Base-by-base conservation (phyloP, 208 protist species). In the Leishmania tropica region DNA sequence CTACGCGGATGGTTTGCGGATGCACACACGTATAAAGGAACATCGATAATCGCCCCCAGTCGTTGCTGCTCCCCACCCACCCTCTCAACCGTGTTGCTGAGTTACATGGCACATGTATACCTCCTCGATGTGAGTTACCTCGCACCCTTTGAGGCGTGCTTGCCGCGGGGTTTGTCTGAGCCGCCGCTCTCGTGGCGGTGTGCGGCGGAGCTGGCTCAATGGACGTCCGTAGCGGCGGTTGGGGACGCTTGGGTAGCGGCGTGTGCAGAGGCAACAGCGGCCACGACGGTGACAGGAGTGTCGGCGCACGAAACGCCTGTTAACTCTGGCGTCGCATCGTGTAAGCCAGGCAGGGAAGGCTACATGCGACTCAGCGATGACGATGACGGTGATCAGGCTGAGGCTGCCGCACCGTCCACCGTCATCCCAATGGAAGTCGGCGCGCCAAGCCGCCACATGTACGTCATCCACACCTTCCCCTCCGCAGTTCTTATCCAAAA, bases 31-130 rank as follows among this genome's bases (percentile, higher is more conserved):
- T n/a, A 47, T 10, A 28, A 40, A 47, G 7, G 40, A 47, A 48
- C 37, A n/a, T 3, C 15, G 8, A 77, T n/a, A 58, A 40, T 76
- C 58, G 53, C 67, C 31, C 48, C 75, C 47, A 37, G 72, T 73
- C n/a, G 70, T 53, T 10, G 28, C 24, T 35, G 17, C 68, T 56
- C 11, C 65, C 31, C 42, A 47, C 31, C 28, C 4, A 10, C 40
- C 73, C 17, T 2, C 7, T 51, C 75, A 64, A 5, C 37, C 48
- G 54, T 62, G 3, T 19, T 51, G 13, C 48, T 11, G 13, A 40
- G n/a, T 73, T 42, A 37, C 24, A 89, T 89, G 86, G 86, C 83
- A 1, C 75, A 45, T 13, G 83, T 89, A 7, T 89, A 85, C 62
- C 78, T 89, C 28, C 68, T 86, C 42, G 86, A 89, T 78, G 56